Conservation (phyloP, 148 eudicot genomes). For the Vaccinium darrowii region DNA sequence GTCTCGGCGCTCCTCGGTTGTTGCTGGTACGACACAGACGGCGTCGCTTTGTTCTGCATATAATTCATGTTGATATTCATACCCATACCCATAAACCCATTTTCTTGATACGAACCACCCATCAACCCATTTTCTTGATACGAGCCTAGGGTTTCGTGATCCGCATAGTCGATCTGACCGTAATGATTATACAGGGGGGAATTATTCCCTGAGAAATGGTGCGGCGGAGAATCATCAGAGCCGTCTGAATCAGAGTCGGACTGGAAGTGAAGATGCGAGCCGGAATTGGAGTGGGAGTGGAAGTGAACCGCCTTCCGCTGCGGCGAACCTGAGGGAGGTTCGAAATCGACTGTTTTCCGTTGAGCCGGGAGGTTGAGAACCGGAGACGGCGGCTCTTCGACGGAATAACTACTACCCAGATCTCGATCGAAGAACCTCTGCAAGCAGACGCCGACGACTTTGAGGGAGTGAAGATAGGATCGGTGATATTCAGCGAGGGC, state of each 20-base stretch:
- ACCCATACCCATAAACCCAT: constrained; percentile 25
- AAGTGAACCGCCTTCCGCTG: constrained; percentile 11
- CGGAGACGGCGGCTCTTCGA: constrained; percentile 33
- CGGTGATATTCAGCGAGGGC: constrained; percentile 63
- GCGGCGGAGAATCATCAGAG: constrained; percentile 30
- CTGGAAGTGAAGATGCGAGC: constrained; percentile 61
- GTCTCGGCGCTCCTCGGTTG: constrained; percentile 48
- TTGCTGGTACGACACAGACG: constrained; percentile 67
- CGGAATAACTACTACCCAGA: background rate
- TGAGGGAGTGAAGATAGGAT: constrained; percentile 62
- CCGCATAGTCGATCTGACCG: constrained; percentile 18
- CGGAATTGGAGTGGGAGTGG: constrained; percentile 41
- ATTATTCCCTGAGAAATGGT: constrained; percentile 28
- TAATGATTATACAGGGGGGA: constrained; percentile 24
- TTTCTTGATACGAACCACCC: constrained; percentile 6
- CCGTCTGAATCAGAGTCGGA: constrained; percentile 42
- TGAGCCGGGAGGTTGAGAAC: constrained; percentile 35
- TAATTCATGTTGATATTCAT: constrained; percentile 50
- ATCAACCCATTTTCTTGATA: constrained; percentile 16
- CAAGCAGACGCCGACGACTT: constrained; percentile 51
- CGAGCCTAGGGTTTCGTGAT: constrained; percentile 18
- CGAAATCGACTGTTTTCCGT: constrained; percentile 32
- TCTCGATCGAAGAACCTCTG: constrained; percentile 45
- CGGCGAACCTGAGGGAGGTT: constrained; percentile 13
- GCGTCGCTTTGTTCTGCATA: constrained; percentile 64